phyloP scores from a whole-genome alignment of 768 basidiomycete species.

The Termitomyces titanicus region DNA sequence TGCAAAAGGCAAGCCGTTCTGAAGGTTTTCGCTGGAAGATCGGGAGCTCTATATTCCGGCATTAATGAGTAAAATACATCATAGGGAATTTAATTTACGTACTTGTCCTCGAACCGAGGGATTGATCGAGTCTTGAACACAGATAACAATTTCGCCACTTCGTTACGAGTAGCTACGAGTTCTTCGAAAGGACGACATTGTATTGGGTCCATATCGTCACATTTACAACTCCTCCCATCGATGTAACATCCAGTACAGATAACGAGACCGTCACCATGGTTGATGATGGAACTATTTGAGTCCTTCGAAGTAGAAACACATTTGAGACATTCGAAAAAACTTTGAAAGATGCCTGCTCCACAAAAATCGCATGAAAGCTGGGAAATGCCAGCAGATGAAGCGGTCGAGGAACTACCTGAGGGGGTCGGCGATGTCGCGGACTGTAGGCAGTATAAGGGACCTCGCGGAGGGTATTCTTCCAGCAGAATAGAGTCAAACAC shows the following conservation, averaged over 20 bases:
- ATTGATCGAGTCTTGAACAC: background rate
- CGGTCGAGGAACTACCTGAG: background rate
- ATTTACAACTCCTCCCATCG: constrained; percentile 71
- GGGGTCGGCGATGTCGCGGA: background rate
- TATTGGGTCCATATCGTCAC: constrained; percentile 54
- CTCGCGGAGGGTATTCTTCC: constrained; percentile 37
- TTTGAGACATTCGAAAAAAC: constrained; percentile 66
- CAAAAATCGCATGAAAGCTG: constrained; percentile 71
- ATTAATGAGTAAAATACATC: background rate
- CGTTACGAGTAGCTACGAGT: constrained; percentile 41
- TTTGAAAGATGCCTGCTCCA: constrained; percentile 76
- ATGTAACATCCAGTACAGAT: constrained; percentile 75
- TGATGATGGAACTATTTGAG: constrained; percentile 2
- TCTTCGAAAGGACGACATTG: constrained; percentile 51
- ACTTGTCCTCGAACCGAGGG: background rate
- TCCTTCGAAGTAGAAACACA: constrained; percentile 29
- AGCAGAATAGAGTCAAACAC: constrained; percentile 50
- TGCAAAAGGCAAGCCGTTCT: constrained; percentile 27
- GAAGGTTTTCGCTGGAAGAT: constrained; percentile 17
- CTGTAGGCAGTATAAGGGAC: constrained; percentile 17
- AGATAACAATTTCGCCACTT: constrained; percentile 16
- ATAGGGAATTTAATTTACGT: background rate
- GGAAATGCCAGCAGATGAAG: constrained; percentile 11
- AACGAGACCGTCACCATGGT: constrained; percentile 39
- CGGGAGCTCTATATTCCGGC: background rate